Evolutionary conservation across 129 eudicot species (phyloP), one percentile per base, ranked within the genome.

Genomic region (Escallonia herrerae): DNA sequence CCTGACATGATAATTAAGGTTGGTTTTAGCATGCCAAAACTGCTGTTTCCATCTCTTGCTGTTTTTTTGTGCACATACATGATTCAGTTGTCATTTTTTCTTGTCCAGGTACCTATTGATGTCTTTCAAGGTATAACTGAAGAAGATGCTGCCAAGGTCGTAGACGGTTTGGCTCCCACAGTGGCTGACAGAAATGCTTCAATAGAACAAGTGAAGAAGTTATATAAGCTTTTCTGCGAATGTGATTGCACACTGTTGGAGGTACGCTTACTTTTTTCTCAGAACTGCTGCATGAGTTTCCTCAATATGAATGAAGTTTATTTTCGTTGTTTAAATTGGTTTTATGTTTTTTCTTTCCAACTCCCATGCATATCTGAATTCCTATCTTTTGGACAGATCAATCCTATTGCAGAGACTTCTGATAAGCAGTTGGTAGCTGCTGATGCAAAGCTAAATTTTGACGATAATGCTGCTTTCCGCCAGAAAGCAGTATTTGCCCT

Each of bases 91-190:
- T 43, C n/a, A 3, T 54, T 47, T 48, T 37, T 60, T 39, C 60
- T 51, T 64, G 33, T 51, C 37, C 78, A 91, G 98, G 98, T 91
- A 33, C 96, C 98, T 15, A 83, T 91, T 74, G 96, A 91, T 76
- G 98, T 91, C 53, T 87, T 88, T 74, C 83, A 82, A 65, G 96
- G 98, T 85, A 91, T 91, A 64, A 91, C 96, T 3, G 98, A 91
- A 51, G 95, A 91, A 71, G 98, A 91, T 85, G 98, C 98, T 75
- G 95, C 96, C 49, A 91, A 91, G 77, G 98, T 88, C 45, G 98
- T 91, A 39, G 98, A 91, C 65, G 98, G 98, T 65, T 80, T 91
- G 72, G 91, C 98, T 59, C 96, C 90, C 48, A 81, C 70, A 72
- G 95, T 77, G 53, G 95, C 96, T 68, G 98, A 91, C 77, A 83